Conservation (phyloP, 2,329 filamentous ascomycete genomes). For the Grosmannia penicillata region DNA sequence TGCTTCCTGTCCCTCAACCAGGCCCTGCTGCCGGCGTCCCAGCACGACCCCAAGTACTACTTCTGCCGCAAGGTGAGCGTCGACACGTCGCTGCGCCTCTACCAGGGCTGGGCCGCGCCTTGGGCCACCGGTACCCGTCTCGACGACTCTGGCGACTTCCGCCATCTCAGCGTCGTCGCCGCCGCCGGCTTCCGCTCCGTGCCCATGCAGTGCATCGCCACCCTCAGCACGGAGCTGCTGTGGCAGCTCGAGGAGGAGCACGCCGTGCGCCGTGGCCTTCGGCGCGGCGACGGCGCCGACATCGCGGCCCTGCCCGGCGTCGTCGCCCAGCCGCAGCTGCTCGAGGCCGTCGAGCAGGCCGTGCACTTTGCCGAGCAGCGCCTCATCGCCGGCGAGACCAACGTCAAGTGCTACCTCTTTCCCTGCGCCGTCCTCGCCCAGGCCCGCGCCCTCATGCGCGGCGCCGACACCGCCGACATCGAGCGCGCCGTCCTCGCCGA, state of each 20-base stretch:
- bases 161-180: conserved; percentile 23
- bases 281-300: background rate
- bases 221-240: conserved; percentile 30
- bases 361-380: conserved; percentile 6
- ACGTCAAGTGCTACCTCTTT: conserved; percentile 36
- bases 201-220: conserved; percentile 23
- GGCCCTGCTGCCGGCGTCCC: conserved; percentile 27
- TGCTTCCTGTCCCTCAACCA: conserved; percentile 40
- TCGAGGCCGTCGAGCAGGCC: conserved; percentile 8
- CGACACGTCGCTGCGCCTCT: conserved; percentile 21
- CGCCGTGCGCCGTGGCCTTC: conserved; percentile 9
- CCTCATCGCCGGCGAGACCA: conserved; percentile 26
- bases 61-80: conserved; percentile 37
- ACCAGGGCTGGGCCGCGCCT: conserved; percentile 13
- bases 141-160: conserved; percentile 19
- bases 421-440: conserved; percentile 22
- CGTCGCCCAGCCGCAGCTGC: conserved; percentile 6
- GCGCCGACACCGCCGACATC: conserved; percentile 20
- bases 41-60: conserved; percentile 31
- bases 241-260: conserved; percentile 27
- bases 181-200: conserved; percentile 27
- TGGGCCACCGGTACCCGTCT: no score
- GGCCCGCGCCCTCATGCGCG: conserved; percentile 24
- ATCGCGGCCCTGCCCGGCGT: conserved; percentile 10
- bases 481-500: conserved; percentile 19